Evolutionary conservation across 75 land plant species (phyloP), one percentile per base, ranked within the genome.

Genomic region (Selaginella tamariscina): DNA sequence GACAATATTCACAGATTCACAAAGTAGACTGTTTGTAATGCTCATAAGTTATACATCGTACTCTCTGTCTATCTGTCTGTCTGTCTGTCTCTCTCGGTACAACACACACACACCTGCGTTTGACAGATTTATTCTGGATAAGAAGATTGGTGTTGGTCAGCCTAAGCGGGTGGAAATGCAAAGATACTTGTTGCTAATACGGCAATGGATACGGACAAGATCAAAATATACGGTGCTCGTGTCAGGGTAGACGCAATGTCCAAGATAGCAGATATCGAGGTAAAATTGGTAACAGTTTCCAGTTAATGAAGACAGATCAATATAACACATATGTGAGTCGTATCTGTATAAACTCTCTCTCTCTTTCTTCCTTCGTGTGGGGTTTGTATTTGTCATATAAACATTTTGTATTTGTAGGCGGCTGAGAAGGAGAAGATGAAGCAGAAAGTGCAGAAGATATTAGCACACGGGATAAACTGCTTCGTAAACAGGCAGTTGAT

Each of bases 161-260:
- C 98, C 98, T 39, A 93, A 86, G 56, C 88, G 88, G 66, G 85
- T 93, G 27, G 95, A 93, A 89, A 93, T 85, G 98, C 98, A 8
- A 93, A 89, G 9, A 89, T 93, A 71, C 76, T 93, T 78, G 98
- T 93, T 55, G 88, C 98, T 57, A 93, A 93, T 69, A 89, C 98
- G 63, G 98, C 98, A 0, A 93, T 93, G 98, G 98, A 93, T 59
- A 89, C 95, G 22, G 98, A 93, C 69, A 93, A 93, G 70, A 82
- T 93, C n/a, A 92, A 92, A 70, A 92, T 92, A 2, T 92, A 88
- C 80, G 98, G 98, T 11, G 98, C 98, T 20, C 89, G 98, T 66
- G 94, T 92, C 30, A 82, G 98, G 57, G 98, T 88, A 66, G 98
- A 92, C 77, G 88, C 98, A 33, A 92, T 92, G 98, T 71, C 98